Percentiles rank a stretch among this genome's conserved stretches.
Conservation (phyloP, 768 basidiomycete genomes). For the Tylopilus cervinicoccineus region DNA sequence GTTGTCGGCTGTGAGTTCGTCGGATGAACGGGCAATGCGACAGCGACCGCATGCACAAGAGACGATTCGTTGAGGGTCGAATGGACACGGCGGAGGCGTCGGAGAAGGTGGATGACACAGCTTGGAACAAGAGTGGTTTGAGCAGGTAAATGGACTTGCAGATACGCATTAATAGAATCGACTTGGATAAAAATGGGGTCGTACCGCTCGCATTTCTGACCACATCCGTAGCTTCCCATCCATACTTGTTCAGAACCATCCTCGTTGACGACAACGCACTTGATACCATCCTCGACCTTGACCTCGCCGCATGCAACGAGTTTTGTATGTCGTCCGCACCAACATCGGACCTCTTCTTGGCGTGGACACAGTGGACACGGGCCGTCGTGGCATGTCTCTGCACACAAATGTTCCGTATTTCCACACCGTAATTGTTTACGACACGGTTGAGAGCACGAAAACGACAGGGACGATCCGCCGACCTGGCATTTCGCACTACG, state of each 20-base stretch:
- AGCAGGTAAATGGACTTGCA: slow-evolving; percentile 67
- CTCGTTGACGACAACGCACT: slow-evolving; percentile 26
- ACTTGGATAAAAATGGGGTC: slow-evolving; percentile 8
- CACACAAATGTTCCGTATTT: slow-evolving; percentile 62
- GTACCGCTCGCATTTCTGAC: slow-evolving; percentile 53
- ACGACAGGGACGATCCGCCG: slow-evolving; percentile 33
- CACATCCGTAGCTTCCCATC: slow-evolving; percentile 67
- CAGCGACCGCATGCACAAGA: slow-evolving; percentile 82
- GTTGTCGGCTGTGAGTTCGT: slow-evolving; percentile 11
- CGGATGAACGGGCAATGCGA: slow-evolving; percentile 35
- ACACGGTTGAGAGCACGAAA: slow-evolving; percentile 39
- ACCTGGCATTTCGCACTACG: slow-evolving; percentile 40
- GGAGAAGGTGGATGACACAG: slow-evolving; percentile 74
- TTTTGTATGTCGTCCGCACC: slow-evolving; percentile 69
- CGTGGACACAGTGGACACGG: slow-evolving; percentile 63
- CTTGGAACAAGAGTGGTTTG: slow-evolving; percentile 66
- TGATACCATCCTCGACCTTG: slow-evolving; percentile 36
- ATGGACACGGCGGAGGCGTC: slow-evolving; percentile 60
- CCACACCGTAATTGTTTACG: slow-evolving; percentile 56
- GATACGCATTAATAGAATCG: neutral
- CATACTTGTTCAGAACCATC: slow-evolving; percentile 45
- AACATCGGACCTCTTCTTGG: slow-evolving; percentile 59
- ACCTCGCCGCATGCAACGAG: slow-evolving; percentile 65
- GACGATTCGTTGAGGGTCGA: slow-evolving; percentile 60
- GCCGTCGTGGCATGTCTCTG: slow-evolving; percentile 70